These are phyloP conservation scores for Cyberlindnera saturnus DNA, from an alignment of 805 yeast genomes.

Conservation along the genomic window DNA sequence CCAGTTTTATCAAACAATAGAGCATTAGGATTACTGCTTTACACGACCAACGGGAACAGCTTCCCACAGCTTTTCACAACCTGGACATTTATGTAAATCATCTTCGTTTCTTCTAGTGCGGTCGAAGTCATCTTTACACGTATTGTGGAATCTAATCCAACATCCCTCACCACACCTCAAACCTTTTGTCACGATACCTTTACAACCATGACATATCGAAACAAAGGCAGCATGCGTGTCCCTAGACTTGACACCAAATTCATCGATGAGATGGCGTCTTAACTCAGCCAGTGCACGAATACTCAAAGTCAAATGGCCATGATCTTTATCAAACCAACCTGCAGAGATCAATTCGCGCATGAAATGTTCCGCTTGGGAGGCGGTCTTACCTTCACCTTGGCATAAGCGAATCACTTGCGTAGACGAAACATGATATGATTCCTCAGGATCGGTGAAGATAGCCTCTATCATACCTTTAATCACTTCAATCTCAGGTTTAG, in stretches of 20 bases:
- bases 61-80: background rate
- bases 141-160: slow-evolving; percentile 38
- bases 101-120: slow-evolving; percentile 23
- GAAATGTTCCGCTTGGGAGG: slow-evolving; percentile 35
- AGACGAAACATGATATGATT: slow-evolving; percentile 29
- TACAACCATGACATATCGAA: slow-evolving; percentile 42
- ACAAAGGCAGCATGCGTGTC: slow-evolving; percentile 31
- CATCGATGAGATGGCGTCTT: slow-evolving; percentile 35
- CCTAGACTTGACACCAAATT: slow-evolving; percentile 30
- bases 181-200: slow-evolving; percentile 49
- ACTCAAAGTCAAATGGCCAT: slow-evolving; percentile 31
- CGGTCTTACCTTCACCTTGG: slow-evolving; percentile 24
- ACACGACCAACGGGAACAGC: slow-evolving; percentile 12
- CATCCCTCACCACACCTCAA: slow-evolving; percentile 26
- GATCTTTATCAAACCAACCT: slow-evolving; percentile 46
- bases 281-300: slow-evolving; percentile 42
- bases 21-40: background rate
- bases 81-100: background rate
- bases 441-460: slow-evolving; percentile 23
- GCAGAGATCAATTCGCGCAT: slow-evolving; percentile 36
- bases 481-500: slow-evolving; percentile 34
- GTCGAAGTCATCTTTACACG: slow-evolving; percentile 38
- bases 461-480: slow-evolving; percentile 36
- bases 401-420: slow-evolving; percentile 18
- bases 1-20: no score